Evolutionary conservation across 495 filamentous ascomycete species (phyloP).

Genomic region (Amniculicola lignicola): DNA sequence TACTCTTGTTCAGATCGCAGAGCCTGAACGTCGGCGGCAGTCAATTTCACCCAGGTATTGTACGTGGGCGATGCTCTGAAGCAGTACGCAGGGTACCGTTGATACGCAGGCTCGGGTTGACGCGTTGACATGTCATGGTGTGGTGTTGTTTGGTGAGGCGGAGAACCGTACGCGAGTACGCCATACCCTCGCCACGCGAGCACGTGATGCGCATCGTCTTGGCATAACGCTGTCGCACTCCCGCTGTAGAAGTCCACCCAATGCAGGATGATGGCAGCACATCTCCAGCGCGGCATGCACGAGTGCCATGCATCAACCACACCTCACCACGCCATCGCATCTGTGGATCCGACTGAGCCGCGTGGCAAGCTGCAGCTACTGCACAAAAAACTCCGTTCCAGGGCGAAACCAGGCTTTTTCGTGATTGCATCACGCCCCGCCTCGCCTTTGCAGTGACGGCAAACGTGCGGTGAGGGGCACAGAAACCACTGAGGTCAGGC

Average conservation of each 20-base stretch:
- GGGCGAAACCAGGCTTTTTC: conserved; percentile 25
- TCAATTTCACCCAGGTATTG: conserved; percentile 77
- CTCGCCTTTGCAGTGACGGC: conserved; percentile 8
- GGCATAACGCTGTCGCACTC: too few species aligned
- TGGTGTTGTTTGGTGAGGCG: conserved; percentile 2
- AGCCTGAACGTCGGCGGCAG: conserved; percentile 62
- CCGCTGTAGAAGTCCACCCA: neutral
- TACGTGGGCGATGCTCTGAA: conserved; percentile 80
- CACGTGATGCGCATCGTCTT: conserved; percentile 19
- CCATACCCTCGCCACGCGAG: neutral
- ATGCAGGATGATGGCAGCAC: conserved; percentile 15
- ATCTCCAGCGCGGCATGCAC: too few species aligned
- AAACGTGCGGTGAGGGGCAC: conserved; percentile 5
- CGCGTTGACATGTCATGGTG: conserved; percentile 50
- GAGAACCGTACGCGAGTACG: conserved; percentile 1
- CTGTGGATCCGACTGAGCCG: conserved; percentile 21
- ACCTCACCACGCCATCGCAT: conserved; percentile 1
- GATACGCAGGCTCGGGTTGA: conserved; percentile 39
- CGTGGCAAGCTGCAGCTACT: neutral
- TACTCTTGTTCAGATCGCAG: conserved; percentile 60
- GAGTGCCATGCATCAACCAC: conserved; percentile 12
- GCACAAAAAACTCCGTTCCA: too few species aligned
- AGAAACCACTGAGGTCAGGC: neutral
- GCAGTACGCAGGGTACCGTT: conserved; percentile 78
- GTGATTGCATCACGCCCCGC: neutral